phyloP scores from a whole-genome alignment of 495 filamentous ascomycete genomes.

The Astrocystis sublimbata region DNA sequence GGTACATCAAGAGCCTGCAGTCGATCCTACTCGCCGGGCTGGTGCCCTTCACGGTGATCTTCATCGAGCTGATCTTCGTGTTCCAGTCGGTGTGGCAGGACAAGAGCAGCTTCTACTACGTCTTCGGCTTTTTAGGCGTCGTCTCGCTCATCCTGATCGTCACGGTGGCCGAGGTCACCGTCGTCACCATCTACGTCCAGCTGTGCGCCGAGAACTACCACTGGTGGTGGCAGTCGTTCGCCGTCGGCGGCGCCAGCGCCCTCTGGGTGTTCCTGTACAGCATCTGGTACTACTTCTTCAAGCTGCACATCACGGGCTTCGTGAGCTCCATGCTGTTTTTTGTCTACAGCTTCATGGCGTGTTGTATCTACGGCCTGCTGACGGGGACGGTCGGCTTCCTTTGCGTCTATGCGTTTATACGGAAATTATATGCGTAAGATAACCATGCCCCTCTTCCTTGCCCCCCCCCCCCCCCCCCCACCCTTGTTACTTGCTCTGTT shows the following conservation, averaged over 20 bases:
- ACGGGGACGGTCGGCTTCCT: slow-evolving; percentile 88
- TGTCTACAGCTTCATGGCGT: slow-evolving; percentile 77
- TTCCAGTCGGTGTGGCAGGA: slow-evolving; percentile 92
- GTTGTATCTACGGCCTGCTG: slow-evolving; percentile 78
- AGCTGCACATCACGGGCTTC: slow-evolving; percentile 81
- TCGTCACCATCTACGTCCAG: slow-evolving; percentile 84
- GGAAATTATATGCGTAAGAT: slow-evolving; percentile 84
- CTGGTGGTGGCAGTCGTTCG: slow-evolving; percentile 96
- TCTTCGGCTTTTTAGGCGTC: slow-evolving; percentile 85
- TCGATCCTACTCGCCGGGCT: slow-evolving; percentile 73
- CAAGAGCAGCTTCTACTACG: slow-evolving; percentile 92
- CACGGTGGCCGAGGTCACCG: slow-evolving; percentile 83
- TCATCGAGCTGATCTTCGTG: slow-evolving; percentile 90
- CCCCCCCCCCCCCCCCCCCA: no score
- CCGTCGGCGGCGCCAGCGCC: slow-evolving; percentile 75
- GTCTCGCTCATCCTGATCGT: slow-evolving; percentile 74
- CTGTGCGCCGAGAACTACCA: slow-evolving; percentile 89
- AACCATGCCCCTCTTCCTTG: not conserved
- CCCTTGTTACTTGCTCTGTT: not conserved
- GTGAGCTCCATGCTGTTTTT: slow-evolving; percentile 84
- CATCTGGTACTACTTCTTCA: slow-evolving; percentile 82
- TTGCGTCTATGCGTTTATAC: slow-evolving; percentile 83
- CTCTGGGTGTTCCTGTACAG: slow-evolving; percentile 88
- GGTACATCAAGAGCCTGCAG: slow-evolving; percentile 69
- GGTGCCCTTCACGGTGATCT: slow-evolving; percentile 91